Conservation (phyloP, 2,329 filamentous ascomycete genomes). For the Polytolypa hystricis region DNA sequence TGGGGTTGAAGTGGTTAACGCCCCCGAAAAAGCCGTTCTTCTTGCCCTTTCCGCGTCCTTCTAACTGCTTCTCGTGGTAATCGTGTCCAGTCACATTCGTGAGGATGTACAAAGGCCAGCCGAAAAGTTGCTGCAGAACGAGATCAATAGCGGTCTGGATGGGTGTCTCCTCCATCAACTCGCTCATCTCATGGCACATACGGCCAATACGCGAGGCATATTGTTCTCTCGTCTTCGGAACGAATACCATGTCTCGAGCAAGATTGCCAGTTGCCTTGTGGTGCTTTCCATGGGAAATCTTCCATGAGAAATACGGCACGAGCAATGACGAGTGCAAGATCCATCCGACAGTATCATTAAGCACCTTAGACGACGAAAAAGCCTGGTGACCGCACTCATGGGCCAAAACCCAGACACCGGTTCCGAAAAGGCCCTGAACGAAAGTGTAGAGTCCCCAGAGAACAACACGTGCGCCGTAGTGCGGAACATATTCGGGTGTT, state of each 20-base stretch:
- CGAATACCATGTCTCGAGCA: slow-evolving; percentile 97
- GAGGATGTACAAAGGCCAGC: slow-evolving; percentile 86
- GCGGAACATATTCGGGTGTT: slow-evolving; percentile 73
- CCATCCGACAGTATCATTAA: slow-evolving; percentile 92
- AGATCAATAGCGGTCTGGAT: slow-evolving; percentile 65
- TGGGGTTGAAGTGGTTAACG: slow-evolving; percentile 91
- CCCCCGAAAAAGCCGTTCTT: slow-evolving; percentile 65
- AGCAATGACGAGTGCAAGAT: slow-evolving; percentile 76
- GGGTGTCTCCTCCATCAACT: slow-evolving; percentile 91
- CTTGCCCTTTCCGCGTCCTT: slow-evolving; percentile 92
- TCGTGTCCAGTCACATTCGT: slow-evolving; percentile 95
- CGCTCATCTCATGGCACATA: slow-evolving; percentile 67
- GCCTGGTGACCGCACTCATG: slow-evolving; percentile 97
- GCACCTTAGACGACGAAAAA: slow-evolving; percentile 79
- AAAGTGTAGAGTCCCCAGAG: slow-evolving; percentile 62
- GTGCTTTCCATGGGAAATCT: slow-evolving; percentile 98
- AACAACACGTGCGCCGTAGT: slow-evolving; percentile 50
- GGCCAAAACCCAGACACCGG: slow-evolving; percentile 89
- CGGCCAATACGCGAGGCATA: slow-evolving; percentile 66
- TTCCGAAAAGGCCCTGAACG: slow-evolving; percentile 84
- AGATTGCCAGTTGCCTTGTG: slow-evolving; percentile 98
- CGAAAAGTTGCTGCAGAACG: slow-evolving; percentile 73
- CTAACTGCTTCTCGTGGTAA: slow-evolving; percentile 77
- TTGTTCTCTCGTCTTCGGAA: slow-evolving; percentile 80
- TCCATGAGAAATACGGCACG: slow-evolving; percentile 98